phyloP scores from a whole-genome alignment of 1,284 basidiomycete species.

The Coniophora puteana region DNA sequence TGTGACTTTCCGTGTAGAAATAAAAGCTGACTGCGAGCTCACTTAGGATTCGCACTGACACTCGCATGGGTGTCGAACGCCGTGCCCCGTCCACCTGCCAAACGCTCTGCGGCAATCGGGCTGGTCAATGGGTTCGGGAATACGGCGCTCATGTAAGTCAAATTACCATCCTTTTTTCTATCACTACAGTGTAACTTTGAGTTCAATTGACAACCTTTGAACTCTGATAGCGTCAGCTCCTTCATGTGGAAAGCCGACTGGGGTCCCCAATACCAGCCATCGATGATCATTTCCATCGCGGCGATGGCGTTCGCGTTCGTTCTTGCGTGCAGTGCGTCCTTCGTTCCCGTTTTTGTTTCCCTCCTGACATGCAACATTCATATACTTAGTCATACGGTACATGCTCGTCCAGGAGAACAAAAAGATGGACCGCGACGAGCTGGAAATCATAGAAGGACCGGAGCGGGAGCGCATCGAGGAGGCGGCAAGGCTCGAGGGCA shows the following conservation, averaged over 20 bases:
- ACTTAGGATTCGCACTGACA: constrained; percentile 54
- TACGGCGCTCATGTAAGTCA: constrained; percentile 31
- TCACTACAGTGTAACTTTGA: neutral
- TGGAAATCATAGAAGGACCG: constrained; percentile 36
- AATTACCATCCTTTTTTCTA: constrained; percentile 10
- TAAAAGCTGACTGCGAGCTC: neutral
- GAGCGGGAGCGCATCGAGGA: constrained; percentile 43
- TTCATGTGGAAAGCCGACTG: constrained; percentile 50
- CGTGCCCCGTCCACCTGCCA: constrained; percentile 62
- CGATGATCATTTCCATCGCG: constrained; percentile 46
- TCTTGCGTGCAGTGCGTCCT: constrained; percentile 35
- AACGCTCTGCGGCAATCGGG: constrained; percentile 44
- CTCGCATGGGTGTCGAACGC: constrained; percentile 63
- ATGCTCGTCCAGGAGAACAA: constrained; percentile 45
- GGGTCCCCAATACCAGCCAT: constrained; percentile 49
- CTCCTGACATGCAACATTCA: constrained; percentile 4
- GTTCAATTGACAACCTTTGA: too few relatives aligned
- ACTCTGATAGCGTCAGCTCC: constrained; percentile 39
- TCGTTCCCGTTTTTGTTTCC: constrained; percentile 1
- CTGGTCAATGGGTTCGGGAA: constrained; percentile 31
- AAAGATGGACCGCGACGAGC: constrained; percentile 42
- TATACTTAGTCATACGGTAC: constrained; percentile 37
- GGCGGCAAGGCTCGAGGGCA: constrained; percentile 46
- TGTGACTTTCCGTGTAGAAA: neutral
- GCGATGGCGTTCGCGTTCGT: constrained; percentile 35